These are phyloP conservation scores for Oryza nivara DNA, from an alignment of 176 grass and related monocot genomes.

Conservation along the genomic window DNA sequence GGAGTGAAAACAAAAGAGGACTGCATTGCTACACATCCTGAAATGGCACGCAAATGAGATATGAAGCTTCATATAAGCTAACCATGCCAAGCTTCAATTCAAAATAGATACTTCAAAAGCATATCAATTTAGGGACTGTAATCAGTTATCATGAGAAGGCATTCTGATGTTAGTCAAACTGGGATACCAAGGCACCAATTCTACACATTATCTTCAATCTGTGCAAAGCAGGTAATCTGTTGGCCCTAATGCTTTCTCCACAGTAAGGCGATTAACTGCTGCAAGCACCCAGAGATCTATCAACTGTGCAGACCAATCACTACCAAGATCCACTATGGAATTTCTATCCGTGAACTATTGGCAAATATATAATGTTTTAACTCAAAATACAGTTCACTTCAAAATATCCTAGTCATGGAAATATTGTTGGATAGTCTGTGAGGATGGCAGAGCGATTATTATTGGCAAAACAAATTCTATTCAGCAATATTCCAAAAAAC, in stretches of 20 bases:
- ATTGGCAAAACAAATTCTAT: neutral
- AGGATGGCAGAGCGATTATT: neutral
- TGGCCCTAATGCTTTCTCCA: neutral
- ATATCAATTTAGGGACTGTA: neutral
- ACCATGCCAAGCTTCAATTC: neutral
- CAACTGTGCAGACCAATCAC: neutral
- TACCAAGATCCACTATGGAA: neutral
- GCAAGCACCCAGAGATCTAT: neutral
- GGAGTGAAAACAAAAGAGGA: neutral
- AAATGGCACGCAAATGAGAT: neutral
- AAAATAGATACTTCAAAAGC: conserved; percentile 10
- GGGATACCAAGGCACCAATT: neutral
- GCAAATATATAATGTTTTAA: neutral
- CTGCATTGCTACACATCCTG: neutral
- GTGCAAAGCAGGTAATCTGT: neutral
- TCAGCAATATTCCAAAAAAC: neutral
- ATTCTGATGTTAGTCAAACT: neutral
- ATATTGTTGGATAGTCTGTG: neutral
- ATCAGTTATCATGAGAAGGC: neutral
- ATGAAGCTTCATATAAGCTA: conserved; percentile 13
- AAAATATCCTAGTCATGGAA: conserved; percentile 9
- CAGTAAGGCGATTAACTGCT: neutral
- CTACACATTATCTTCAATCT: neutral
- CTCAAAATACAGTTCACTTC: neutral
- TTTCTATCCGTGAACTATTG: neutral